Evolutionary conservation across 768 basidiomycete genomes (phyloP).

Genomic region (Amanita phalloides): DNA sequence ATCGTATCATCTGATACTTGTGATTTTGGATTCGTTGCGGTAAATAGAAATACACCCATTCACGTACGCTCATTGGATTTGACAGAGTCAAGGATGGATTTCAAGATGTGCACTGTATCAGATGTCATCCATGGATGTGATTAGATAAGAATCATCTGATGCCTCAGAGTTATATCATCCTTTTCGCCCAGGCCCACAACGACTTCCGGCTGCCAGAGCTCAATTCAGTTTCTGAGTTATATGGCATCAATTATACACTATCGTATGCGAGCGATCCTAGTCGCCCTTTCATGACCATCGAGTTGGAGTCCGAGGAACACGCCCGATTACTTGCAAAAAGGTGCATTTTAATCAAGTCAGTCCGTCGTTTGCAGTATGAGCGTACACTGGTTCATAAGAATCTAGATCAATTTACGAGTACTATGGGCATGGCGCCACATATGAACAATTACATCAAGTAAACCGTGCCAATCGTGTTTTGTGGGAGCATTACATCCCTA

Average conservation of each 20-base stretch:
- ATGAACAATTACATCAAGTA: slow-evolving; percentile 56
- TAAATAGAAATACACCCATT: neutral
- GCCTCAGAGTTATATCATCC: slow-evolving; percentile 38
- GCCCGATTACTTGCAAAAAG: slow-evolving; percentile 63
- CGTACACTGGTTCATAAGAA: neutral
- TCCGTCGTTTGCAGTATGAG: slow-evolving; percentile 4
- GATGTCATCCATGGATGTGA: slow-evolving; percentile 12
- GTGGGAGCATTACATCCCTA: slow-evolving; percentile 49
- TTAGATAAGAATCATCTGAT: slow-evolving; percentile 10
- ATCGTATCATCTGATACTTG: slow-evolving; percentile 37
- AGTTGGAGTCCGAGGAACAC: slow-evolving; percentile 60
- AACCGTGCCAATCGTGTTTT: slow-evolving; percentile 30
- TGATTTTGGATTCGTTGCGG: neutral
- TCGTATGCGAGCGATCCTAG: slow-evolving; percentile 37
- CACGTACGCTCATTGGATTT: slow-evolving; percentile 7
- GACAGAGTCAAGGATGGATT: slow-evolving; percentile 9
- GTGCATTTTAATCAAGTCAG: slow-evolving; percentile 79
- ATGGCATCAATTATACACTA: slow-evolving; percentile 51
- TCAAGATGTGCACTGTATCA: slow-evolving; percentile 12
- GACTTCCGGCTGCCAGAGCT: slow-evolving; percentile 85
- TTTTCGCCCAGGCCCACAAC: slow-evolving; percentile 73
- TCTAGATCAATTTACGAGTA: slow-evolving; percentile 68
- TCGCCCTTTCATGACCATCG: slow-evolving; percentile 68
- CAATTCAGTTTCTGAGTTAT: slow-evolving; percentile 60
- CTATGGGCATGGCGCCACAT: slow-evolving; percentile 60